Evolutionary conservation across 371 early-diverging fungal species (phyloP).

Genomic region (Mucor saturninus): DNA sequence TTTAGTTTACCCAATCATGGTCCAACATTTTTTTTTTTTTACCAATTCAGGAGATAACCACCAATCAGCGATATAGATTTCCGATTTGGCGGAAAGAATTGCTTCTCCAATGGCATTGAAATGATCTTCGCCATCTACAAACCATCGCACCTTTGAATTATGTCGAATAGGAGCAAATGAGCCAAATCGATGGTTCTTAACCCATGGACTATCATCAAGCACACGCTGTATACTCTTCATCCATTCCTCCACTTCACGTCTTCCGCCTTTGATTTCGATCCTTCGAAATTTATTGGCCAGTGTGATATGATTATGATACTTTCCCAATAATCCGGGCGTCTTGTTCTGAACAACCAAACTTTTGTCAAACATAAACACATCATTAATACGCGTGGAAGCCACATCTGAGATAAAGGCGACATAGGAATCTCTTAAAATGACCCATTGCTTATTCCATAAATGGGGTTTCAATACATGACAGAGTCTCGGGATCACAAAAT

Average conservation of each 20-base stretch:
- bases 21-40: neutral
- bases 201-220: constrained; percentile 70
- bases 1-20: neutral
- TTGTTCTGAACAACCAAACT: constrained; percentile 29
- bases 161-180: constrained; percentile 84
- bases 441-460: constrained; percentile 74
- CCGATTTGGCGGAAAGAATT: constrained; percentile 74
- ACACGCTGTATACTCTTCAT: constrained; percentile 62
- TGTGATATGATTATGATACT: constrained; percentile 57
- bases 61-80: constrained; percentile 77
- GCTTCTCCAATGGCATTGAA: constrained; percentile 82
- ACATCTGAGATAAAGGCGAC: constrained; percentile 60
- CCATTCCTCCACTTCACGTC: constrained; percentile 71
- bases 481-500: constrained; percentile 46
- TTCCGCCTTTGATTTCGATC: constrained; percentile 73
- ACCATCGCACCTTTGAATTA: constrained; percentile 72
- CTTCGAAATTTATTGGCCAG: constrained; percentile 63
- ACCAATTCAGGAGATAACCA: constrained; percentile 54
- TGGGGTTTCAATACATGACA: constrained; percentile 42
- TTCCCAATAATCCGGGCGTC: constrained; percentile 39
- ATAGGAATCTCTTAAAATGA: constrained; percentile 58
- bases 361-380: constrained; percentile 48
- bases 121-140: constrained; percentile 87
- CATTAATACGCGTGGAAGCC: constrained; percentile 55
- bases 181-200: constrained; percentile 70